Evolutionary conservation across 148 eudicot species (phyloP), one percentile per base, ranked within the genome.

Genomic region (Euryodendron excelsum): DNA sequence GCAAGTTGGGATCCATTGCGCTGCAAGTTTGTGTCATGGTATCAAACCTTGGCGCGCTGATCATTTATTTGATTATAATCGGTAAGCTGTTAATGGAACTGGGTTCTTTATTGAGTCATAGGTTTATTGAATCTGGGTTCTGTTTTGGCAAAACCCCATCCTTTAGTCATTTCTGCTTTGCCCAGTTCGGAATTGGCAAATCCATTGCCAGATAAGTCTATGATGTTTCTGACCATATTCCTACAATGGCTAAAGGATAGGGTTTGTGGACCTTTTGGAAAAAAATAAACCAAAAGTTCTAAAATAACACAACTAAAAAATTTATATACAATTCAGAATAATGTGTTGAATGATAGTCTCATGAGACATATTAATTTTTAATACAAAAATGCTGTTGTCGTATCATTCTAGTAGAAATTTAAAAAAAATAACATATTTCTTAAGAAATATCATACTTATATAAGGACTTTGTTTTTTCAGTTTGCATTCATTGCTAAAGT

Each of bases 41-140:
- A 4, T 87, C 97, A 11, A 92, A 86, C 64, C 88, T 91, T 77
- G 98, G 97, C 0, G 92, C 93, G 21, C 84, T 94, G 60, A 82
- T 94, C 68, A 87, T 94, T 45, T 94, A 91, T 78, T 72, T 91
- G 74, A 94, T 94, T 28, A 91, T 94, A 9, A 89, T 94, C 72
- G 97, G 98, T 94, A 84, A 75, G 85, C 73, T 21, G 13, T 37
- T 3, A 9, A 27, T 62, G 27, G 13, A 71, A 71, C 28, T 72
- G n/a, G n/a, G n/a, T 52, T 33, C 17, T 31, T n/a, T 1, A 8
- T 18, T 27, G 31, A n/a, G 23, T 25, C 31, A 1, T 67, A 44
- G 4, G 17, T 25, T 69, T 36, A 1, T 1, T 45, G 55, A 34
- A 41, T 68, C 69, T 41, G 8, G 45, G 5, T 41, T 39, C 44